These are phyloP conservation scores for Podaxis rugospora DNA, from an alignment of 768 basidiomycete species.

Conservation along the genomic window DNA sequence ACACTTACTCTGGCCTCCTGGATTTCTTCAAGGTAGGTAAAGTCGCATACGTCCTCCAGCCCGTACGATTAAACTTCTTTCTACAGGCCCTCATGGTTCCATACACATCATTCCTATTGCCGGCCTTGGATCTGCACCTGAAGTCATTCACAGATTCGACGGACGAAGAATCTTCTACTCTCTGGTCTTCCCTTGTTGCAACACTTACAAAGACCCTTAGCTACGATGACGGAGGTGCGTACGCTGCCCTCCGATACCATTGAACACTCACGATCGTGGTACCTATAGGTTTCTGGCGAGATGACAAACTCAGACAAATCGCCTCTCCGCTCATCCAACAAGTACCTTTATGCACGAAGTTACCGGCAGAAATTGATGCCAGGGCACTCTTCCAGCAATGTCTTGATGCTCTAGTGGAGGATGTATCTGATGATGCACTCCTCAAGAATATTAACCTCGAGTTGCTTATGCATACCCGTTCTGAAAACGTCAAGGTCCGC, in stretches of 20 bases:
- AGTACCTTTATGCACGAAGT: slow-evolving; percentile 43
- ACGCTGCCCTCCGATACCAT: neutral
- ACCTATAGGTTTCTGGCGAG: slow-evolving; percentile 82
- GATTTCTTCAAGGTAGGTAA: slow-evolving; percentile 80
- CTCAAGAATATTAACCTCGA: slow-evolving; percentile 81
- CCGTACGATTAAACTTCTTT: neutral
- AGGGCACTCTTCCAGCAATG: slow-evolving; percentile 43
- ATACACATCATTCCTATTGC: slow-evolving; percentile 77
- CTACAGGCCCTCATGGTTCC: slow-evolving; percentile 80
- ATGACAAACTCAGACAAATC: slow-evolving; percentile 69
- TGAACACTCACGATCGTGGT: neutral
- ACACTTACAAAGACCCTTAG: slow-evolving; percentile 66
- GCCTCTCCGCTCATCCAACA: slow-evolving; percentile 60
- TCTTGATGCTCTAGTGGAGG: slow-evolving; percentile 51
- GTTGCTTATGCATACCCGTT: slow-evolving; percentile 85
- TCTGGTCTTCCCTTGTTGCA: slow-evolving; percentile 64
- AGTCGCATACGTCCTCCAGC: neutral
- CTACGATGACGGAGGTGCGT: slow-evolving; percentile 78
- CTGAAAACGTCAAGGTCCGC: slow-evolving; percentile 69
- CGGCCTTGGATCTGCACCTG: slow-evolving; percentile 62
- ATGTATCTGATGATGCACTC: slow-evolving; percentile 49
- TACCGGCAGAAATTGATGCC: slow-evolving; percentile 29
- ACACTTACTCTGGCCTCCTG: slow-evolving; percentile 66
- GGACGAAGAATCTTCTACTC: slow-evolving; percentile 27
- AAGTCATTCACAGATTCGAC: slow-evolving; percentile 36